Conservation (phyloP, 805 yeast species). For the Metschnikowia bowlesiae region DNA sequence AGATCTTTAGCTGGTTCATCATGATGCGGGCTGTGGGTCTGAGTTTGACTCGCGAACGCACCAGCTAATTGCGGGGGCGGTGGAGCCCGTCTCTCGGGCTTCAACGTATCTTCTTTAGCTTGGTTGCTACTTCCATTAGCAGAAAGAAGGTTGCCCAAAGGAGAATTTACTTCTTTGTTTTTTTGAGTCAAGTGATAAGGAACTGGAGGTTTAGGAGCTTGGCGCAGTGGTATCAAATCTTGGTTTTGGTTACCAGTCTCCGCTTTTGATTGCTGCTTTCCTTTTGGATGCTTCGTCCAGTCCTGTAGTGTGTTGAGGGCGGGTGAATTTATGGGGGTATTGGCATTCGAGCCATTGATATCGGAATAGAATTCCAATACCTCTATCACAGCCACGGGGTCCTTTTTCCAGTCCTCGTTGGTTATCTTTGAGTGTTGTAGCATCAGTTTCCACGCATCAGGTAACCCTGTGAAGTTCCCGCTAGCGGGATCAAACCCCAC, state of each 20-base stretch:
- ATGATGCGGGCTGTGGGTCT: background rate
- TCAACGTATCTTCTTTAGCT: slow-evolving; percentile 23
- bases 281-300: slow-evolving; percentile 36
- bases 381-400: slow-evolving; percentile 61
- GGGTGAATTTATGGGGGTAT: slow-evolving; percentile 28
- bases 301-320: slow-evolving; percentile 34
- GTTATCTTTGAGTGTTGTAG: slow-evolving; percentile 57
- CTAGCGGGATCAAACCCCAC: slow-evolving; percentile 80
- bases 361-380: slow-evolving; percentile 54
- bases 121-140: slow-evolving; percentile 17
- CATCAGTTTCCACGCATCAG: slow-evolving; percentile 54
- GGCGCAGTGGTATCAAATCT: slow-evolving; percentile 33
- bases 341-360: slow-evolving; percentile 39
- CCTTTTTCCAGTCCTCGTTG: slow-evolving; percentile 58
- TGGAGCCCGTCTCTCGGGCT: slow-evolving; percentile 54
- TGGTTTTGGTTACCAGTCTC: background rate
- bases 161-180: slow-evolving; percentile 21
- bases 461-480: slow-evolving; percentile 53
- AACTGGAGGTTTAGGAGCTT: slow-evolving; percentile 42
- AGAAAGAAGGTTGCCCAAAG: slow-evolving; percentile 29
- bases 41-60: background rate
- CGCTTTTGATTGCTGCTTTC: slow-evolving; percentile 6
- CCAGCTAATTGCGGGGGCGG: slow-evolving; percentile 40
- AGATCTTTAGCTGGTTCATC: slow-evolving; percentile 3
- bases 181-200: slow-evolving; percentile 35